Conservation (phyloP, 2,329 filamentous ascomycete species). For the Fusarium foetens region DNA sequence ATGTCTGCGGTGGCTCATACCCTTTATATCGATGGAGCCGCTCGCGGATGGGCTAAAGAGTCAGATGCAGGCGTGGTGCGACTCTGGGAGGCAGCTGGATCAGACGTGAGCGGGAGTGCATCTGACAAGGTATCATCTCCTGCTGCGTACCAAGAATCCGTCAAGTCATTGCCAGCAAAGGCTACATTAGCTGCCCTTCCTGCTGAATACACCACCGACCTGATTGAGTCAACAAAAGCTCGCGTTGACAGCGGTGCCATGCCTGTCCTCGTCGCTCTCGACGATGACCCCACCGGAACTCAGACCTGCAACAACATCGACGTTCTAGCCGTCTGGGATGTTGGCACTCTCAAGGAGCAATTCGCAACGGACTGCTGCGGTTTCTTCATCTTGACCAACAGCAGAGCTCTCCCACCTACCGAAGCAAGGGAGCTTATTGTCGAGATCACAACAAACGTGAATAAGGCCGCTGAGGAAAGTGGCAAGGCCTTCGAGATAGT, state of each 20-base stretch:
- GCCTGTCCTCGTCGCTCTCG: slow-evolving; percentile 51
- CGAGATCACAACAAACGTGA: not conserved
- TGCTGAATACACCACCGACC: not conserved
- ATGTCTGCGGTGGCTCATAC: not conserved
- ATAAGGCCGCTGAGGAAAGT: not conserved
- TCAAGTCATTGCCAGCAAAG: not conserved
- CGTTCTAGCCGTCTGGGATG: slow-evolving; percentile 65
- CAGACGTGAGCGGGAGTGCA: not conserved
- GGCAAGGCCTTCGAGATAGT: not conserved
- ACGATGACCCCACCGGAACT: slow-evolving; percentile 69
- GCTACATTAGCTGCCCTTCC: not conserved
- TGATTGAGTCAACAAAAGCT: not conserved
- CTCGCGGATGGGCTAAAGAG: not conserved
- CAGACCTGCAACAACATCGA: slow-evolving; percentile 69
- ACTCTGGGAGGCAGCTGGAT: not conserved
- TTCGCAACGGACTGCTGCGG: not conserved
- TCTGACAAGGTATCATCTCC: not conserved
- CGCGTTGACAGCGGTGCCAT: not conserved
- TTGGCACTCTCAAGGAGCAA: slow-evolving; percentile 50
- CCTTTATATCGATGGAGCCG: not conserved
- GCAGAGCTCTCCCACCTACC: not conserved
- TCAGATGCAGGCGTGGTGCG: not conserved
- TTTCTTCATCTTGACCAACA: not conserved
- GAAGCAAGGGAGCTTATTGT: not conserved
- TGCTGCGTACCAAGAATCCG: rapidly evolving